phyloP scores from a whole-genome alignment of 2,329 filamentous ascomycete genomes.

The Cadophora gregata region DNA sequence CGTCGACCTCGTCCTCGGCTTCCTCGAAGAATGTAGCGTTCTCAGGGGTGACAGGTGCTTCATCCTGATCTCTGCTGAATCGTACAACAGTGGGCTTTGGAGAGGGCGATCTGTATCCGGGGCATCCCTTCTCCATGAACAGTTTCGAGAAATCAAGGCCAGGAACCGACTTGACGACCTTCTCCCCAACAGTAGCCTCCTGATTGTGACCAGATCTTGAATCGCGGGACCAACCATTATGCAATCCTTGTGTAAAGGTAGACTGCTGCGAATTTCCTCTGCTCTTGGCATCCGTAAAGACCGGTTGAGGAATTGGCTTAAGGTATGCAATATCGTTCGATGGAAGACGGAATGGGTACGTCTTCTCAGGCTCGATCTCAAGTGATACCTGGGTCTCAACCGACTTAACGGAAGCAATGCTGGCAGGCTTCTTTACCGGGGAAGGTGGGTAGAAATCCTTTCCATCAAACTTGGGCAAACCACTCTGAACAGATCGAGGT shows the following conservation, averaged over 20 bases:
- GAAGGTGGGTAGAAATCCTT: slow-evolving; percentile 68
- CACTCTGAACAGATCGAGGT: slow-evolving; percentile 53
- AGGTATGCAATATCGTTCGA: slow-evolving; percentile 8
- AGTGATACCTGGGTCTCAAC: neutral
- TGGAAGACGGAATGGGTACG: slow-evolving; percentile 10
- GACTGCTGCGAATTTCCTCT: neutral
- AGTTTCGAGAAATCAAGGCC: slow-evolving; percentile 24
- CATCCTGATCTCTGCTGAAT: slow-evolving; percentile 12
- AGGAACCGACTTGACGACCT: neutral
- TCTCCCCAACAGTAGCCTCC: neutral
- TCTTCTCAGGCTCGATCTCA: slow-evolving; percentile 2
- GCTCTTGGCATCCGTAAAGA: neutral
- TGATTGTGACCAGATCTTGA: neutral
- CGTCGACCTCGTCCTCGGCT: slow-evolving; percentile 26
- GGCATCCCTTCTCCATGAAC: slow-evolving; percentile 23
- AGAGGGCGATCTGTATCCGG: slow-evolving; percentile 24
- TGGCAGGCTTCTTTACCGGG: slow-evolving; percentile 50
- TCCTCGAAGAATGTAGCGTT: slow-evolving; percentile 12
- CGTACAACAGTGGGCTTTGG: slow-evolving; percentile 15
- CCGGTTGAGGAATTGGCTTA: slow-evolving; percentile 15
- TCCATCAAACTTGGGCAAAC: slow-evolving; percentile 68
- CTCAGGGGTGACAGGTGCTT: slow-evolving; percentile 22
- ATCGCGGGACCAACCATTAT: neutral
- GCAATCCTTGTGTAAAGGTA: neutral
- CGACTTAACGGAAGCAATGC: slow-evolving; percentile 1